Evolutionary conservation across 2,329 filamentous ascomycete species (phyloP), one percentile per base, ranked within the genome.

Genomic region (Colletotrichum gloeosporioides): DNA sequence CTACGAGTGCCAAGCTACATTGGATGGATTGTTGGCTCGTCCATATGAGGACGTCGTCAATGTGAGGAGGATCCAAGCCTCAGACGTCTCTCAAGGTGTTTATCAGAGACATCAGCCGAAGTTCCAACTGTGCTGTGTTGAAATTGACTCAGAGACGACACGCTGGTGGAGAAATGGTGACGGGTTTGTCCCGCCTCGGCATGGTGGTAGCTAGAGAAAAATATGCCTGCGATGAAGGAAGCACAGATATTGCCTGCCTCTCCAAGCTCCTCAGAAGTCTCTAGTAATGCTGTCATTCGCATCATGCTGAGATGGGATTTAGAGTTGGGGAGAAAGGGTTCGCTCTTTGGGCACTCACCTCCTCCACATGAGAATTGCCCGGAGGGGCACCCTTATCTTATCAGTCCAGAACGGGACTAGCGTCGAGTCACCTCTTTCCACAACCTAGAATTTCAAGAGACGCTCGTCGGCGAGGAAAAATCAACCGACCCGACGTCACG

Each of bases 401-500:
- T 87, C 85, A 62, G 49, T 4, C 79, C 82, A 8, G 62, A 82
- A 79, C 22, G 16, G 83, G 84, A 29, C 34, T 87, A 86, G 85
- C 80, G 82, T 82, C 82, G 83, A 85, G 82, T 86, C 84, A 85
- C 82, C 79, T 80, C 79, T 82, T 79, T 81, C 80, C 84, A 82
- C 84, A 36, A 85, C 85, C 86, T 83, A 75, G 72, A 71, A 68
- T 53, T 84, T 85, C 81, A 83, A 87, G 36, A 39, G 85, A 86
- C 86, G 82, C 83, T 79, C 82, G 78, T 80, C 80, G 57, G 74
- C 53, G 64, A 81, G 80, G 79, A 80, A 80, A 85, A 85, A 83
- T 83, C 80, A 79, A 78, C 77, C 75, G 72, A 76, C 69, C 73
- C 77, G 77, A 78, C 73, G 70, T 76, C 76, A 77, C 69, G 69